A percentile compares a stretch with the other conserved stretches of the same genome.
Conservation (phyloP, 352 stramenopile species). For the Globisporangium cederbergense region DNA sequence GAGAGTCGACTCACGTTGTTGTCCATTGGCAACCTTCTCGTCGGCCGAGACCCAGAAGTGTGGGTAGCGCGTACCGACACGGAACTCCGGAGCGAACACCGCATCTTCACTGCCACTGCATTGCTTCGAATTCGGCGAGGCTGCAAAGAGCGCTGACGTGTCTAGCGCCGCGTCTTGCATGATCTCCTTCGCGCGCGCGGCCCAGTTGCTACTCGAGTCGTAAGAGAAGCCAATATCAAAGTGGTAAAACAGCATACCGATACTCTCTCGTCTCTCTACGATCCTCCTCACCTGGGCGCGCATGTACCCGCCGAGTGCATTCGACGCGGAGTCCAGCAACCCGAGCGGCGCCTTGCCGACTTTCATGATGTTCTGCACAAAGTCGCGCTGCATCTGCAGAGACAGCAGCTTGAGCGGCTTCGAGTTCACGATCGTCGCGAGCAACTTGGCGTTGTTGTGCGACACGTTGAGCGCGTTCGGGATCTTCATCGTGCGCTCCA, state of each 20-base stretch:
- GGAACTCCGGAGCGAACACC: slow-evolving; percentile 46
- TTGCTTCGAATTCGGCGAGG: slow-evolving; percentile 1
- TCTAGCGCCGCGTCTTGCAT: slow-evolving; percentile 61
- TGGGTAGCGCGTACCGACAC: slow-evolving; percentile 57
- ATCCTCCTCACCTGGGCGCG: slow-evolving; percentile 54
- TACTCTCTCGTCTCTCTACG: slow-evolving; percentile 40
- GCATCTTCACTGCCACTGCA: slow-evolving; percentile 11
- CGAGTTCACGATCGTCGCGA: slow-evolving; percentile 60
- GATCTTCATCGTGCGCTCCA: slow-evolving; percentile 85
- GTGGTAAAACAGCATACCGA: slow-evolving; percentile 86
- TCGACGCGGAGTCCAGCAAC: slow-evolving; percentile 43
- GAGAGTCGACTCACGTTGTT: slow-evolving; percentile 43
- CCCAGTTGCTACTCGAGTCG: slow-evolving; percentile 35
- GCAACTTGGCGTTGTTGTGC: slow-evolving; percentile 65
- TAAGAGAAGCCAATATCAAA: slow-evolving; percentile 87
- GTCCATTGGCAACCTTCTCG: not conserved
- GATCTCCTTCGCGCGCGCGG: slow-evolving; percentile 38
- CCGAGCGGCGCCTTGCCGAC: slow-evolving; percentile 64
- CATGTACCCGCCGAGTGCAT: slow-evolving; percentile 56
- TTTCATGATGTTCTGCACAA: slow-evolving; percentile 67
- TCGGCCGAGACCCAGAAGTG: slow-evolving; percentile 53
- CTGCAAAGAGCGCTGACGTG: slow-evolving; percentile 42
- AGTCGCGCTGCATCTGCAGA: slow-evolving; percentile 21
- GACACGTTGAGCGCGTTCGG: slow-evolving; percentile 78
- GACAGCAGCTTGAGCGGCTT: slow-evolving; percentile 58